Base-by-base conservation (phyloP, 2,329 filamentous ascomycete species). In the Colletotrichum nymphaeae region DNA sequence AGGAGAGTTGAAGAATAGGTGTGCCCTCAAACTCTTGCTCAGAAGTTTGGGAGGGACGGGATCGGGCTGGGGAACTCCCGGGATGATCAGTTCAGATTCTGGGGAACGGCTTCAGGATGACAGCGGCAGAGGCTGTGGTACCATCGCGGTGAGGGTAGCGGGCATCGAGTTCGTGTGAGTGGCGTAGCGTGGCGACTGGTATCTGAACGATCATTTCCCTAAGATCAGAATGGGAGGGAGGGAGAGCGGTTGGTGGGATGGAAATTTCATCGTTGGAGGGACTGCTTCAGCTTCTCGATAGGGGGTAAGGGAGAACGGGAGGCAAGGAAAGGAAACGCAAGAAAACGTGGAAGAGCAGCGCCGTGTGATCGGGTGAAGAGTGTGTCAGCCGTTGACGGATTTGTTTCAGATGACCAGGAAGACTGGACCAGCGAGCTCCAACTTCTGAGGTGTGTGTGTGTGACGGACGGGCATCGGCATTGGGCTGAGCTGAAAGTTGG, bases 351-450 rank as follows among this genome's bases (percentile, higher is more conserved):
- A 52, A 49, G 28, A 62, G 16, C 37, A 19, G 37, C 67, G 57
- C 69, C 66, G 60, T 56, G 42, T 65, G 66, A 69, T 60, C 59
- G 55, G 59, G 58, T 63, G 28, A 22, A 28, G 72, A 56, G 63
- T 63, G 63, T 74, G 69, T 74, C 72, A 74, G 72, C 63, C 63
- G 69, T 72, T 30, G 46, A 74, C 58, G 58, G 63, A 57, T 55
- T 66, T 68, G 72, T 74, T 74, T 74, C 72, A 72, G 72, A 74
- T 74, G 72, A 72, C 72, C 57, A 72, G 58, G 57, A 57, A 59
- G 49, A 71, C 67, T 42, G 69, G 52, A 57, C 26, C 63, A 68
- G 42, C 63, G 52, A 32, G 69, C 58, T 63, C 37, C 37, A 42
- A 42, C 14, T 16, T 49, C 7, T 19, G 14, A 46, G 37, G 16